Conservation (phyloP, 2,329 filamentous ascomycete genomes). For the Chalaropsis ovoidea region DNA sequence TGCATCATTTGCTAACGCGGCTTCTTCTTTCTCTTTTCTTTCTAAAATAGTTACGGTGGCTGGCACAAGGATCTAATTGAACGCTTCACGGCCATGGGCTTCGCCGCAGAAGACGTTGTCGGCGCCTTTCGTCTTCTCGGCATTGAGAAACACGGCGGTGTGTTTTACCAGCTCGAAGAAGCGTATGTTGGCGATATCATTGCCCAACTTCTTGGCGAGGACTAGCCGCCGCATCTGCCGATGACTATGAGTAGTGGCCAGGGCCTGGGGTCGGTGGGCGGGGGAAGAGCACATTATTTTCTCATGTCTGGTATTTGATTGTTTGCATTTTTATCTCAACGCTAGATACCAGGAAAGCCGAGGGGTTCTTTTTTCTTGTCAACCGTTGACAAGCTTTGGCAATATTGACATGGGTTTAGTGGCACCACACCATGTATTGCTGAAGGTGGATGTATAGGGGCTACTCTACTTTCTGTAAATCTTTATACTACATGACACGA, state of each 20-base stretch:
- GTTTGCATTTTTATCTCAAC: background rate
- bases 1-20: background rate
- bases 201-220: conserved; percentile 70
- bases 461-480: background rate
- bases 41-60: conserved; percentile 59
- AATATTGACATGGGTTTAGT: background rate
- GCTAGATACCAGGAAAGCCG: background rate
- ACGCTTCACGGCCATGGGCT: conserved; percentile 82
- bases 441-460: no score
- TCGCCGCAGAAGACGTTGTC: conserved; percentile 77
- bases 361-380: background rate
- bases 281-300: conserved; percentile 2
- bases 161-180: conserved; percentile 79
- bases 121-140: conserved; percentile 69
- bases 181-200: conserved; percentile 87
- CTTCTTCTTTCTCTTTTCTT: background rate
- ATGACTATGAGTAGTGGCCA: background rate
- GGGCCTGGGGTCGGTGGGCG: background rate
- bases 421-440: background rate
- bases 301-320: conserved; percentile 4
- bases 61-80: conserved; percentile 79
- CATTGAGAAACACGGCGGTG: conserved; percentile 65
- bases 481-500: background rate
- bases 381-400: background rate
- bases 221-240: conserved; percentile 33